Conservation (phyloP, 2,329 filamentous ascomycete species). For the Colletotrichum scovillei region DNA sequence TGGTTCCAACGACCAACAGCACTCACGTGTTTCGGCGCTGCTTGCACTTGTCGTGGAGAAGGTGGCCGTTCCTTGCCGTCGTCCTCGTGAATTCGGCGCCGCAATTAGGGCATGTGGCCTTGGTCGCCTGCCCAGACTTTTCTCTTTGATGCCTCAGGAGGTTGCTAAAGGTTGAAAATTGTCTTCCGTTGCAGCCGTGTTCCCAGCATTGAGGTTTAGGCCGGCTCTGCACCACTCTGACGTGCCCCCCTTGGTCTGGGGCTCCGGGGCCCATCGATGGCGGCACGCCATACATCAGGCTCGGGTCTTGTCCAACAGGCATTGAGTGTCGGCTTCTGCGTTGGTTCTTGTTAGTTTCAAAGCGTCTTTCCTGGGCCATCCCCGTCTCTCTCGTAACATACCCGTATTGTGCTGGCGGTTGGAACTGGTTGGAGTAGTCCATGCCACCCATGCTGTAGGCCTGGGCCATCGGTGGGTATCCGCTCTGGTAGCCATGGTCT, state of each 20-base stretch:
- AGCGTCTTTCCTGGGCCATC: background rate
- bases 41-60: conserved; percentile 92
- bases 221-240: conserved; percentile 78
- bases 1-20: conserved; percentile 3
- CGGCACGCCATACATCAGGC: conserved; percentile 57
- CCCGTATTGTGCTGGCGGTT: conserved; percentile 51
- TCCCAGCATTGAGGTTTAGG: conserved; percentile 98
- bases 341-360: conserved; percentile 14
- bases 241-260: conserved; percentile 57
- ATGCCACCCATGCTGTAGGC: conserved; percentile 56
- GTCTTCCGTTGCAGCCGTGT: conserved; percentile 93
- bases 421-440: conserved; percentile 53
- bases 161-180: conserved; percentile 98
- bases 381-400: conserved; percentile 41
- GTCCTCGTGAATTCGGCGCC: conserved; percentile 94
- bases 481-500: conserved; percentile 50
- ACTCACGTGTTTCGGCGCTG: conserved; percentile 63
- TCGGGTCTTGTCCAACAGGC: conserved; percentile 49
- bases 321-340: conserved; percentile 53
- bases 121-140: conserved; percentile 90
- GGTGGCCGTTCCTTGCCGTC: conserved; percentile 86
- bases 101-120: conserved; percentile 90
- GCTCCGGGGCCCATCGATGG: conserved; percentile 45
- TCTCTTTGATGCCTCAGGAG: conserved; percentile 92
- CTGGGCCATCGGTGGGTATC: conserved; percentile 48